Evolutionary conservation across 2,329 filamentous ascomycete species (phyloP), one percentile per base, ranked within the genome.

Genomic region (Capronia americana): DNA sequence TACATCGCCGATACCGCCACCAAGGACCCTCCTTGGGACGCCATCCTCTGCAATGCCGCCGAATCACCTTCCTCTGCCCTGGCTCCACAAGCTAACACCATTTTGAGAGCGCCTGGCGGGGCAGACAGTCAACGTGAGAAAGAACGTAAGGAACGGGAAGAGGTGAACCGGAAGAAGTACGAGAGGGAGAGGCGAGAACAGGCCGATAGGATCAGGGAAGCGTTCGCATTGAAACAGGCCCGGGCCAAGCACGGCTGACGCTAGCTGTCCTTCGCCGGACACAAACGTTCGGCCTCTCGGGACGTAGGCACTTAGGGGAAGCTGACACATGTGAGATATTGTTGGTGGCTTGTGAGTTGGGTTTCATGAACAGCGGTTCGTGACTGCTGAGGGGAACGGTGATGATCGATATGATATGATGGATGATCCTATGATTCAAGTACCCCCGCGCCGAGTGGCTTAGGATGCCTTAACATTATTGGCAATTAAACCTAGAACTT

Each of bases 1-100:
- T 61, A 70, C 57, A 63, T 70, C 26, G 66, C 69, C n/a, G 69
- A 70, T n/a, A 6, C 55, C 6, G 14, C 46, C 30, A 10, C 12
- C 1, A 48, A 53, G 50, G 60, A 70, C 20, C 20, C 17, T 23
- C 48, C 20, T 12, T 68, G 62, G 65, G 68, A 70, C 46, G 68
- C 65, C 14, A 64, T 70, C 14, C 63, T 70, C 28, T 62, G 65
- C 20, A 46, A 44, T 10, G 54, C 51, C 50, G 62, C 63, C 46
- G 64, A 66, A 34, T 61, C 61, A 10, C 48, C 50, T 7, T 54
- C 68, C 1, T 60, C 44, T 3, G 44, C 34, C 5, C 46, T 53
- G 2, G 24, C 44, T 32, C 28, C 64, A 5, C 64, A 64, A 20
- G 64, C 58, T 17, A 44, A 62, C 32, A 56, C 67, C 10, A 62